Percentiles rank a stretch among this genome's conserved stretches.
phyloP scores from a whole-genome alignment of 805 yeast species.

The Teunomyces aglyptinius region DNA sequence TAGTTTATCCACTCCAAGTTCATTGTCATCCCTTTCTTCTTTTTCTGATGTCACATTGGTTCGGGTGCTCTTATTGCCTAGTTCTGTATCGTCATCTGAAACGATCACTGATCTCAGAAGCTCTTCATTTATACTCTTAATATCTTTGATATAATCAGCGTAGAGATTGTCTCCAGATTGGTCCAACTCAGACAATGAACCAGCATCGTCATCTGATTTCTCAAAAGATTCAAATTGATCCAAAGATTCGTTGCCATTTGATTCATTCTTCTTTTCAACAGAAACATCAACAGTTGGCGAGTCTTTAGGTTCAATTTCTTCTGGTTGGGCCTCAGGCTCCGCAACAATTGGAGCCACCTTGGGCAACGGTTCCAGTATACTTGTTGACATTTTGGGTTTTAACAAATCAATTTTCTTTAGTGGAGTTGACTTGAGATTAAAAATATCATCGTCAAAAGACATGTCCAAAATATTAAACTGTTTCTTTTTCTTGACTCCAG shows the following conservation, averaged over 20 bases:
- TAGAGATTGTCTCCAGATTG: constrained; percentile 3
- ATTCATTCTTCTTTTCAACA: not conserved
- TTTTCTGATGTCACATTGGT: not conserved
- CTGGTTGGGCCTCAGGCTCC: not conserved
- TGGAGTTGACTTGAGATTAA: constrained; percentile 1
- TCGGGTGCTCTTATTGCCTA: not conserved
- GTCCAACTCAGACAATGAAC: constrained; percentile 1
- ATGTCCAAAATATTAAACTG: constrained; percentile 11
- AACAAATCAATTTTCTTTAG: constrained; percentile 1
- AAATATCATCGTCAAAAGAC: constrained; percentile 13
- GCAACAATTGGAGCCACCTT: constrained; percentile 4
- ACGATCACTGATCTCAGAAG: constrained; percentile 10
- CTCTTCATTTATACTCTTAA: constrained; percentile 16
- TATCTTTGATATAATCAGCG: constrained; percentile 17
- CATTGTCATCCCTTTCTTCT: not conserved
- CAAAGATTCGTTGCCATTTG: not conserved
- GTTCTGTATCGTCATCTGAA: constrained; percentile 1
- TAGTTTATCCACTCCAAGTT: not conserved
- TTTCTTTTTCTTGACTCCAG: not conserved
- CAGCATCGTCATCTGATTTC: not conserved
- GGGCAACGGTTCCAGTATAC: constrained; percentile 7
- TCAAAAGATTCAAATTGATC: not conserved
- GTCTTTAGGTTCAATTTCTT: not conserved
- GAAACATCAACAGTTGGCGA: not conserved
- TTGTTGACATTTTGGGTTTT: constrained; percentile 3